Percentiles rank a stretch among this genome's conserved stretches.
These are phyloP conservation scores for Chionographis japonica DNA, from an alignment of 106 monocot genomes.

Conservation along the genomic window DNA sequence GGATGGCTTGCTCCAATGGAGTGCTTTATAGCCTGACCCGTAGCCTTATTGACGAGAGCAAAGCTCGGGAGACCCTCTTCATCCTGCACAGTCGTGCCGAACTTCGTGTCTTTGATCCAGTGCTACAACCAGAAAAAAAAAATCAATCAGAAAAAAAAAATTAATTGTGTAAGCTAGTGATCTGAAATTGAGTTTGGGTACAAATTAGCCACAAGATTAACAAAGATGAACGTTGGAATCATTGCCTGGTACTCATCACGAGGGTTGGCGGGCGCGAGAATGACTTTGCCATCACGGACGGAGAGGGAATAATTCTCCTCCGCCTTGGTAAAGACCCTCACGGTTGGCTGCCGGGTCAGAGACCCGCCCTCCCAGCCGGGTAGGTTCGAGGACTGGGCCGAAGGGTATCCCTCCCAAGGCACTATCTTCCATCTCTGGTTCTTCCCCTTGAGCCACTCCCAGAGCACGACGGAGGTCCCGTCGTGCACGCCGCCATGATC, in stretches of 20 bases:
- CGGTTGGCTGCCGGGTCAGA: no score
- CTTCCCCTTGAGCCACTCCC: constrained; percentile 26
- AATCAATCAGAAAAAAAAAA: neutral
- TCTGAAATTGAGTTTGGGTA: no score
- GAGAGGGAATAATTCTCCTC: no score
- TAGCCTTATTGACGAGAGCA: constrained; percentile 68
- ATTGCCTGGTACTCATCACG: no score
- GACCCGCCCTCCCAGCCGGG: no score
- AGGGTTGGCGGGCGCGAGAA: no score
- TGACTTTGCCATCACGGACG: no score
- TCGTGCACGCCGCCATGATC: constrained; percentile 9
- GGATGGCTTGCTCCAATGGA: constrained; percentile 52
- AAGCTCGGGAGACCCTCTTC: constrained; percentile 66
- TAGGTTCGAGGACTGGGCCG: no score
- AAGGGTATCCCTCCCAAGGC: neutral
- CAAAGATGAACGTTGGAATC: no score
- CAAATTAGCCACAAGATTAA: no score
- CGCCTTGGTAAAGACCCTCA: no score
- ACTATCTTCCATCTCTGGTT: constrained; percentile 25
- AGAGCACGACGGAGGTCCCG: constrained; percentile 22
- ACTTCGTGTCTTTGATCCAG: constrained; percentile 82
- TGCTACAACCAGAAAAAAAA: constrained; percentile 34
- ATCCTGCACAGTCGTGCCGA: constrained; percentile 62
- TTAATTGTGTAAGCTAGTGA: no score
- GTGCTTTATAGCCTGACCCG: constrained; percentile 71